A percentile compares a stretch with the other conserved stretches of the same genome.
Conservation (phyloP, 441 rosid species). For the Eruca vesicaria region DNA sequence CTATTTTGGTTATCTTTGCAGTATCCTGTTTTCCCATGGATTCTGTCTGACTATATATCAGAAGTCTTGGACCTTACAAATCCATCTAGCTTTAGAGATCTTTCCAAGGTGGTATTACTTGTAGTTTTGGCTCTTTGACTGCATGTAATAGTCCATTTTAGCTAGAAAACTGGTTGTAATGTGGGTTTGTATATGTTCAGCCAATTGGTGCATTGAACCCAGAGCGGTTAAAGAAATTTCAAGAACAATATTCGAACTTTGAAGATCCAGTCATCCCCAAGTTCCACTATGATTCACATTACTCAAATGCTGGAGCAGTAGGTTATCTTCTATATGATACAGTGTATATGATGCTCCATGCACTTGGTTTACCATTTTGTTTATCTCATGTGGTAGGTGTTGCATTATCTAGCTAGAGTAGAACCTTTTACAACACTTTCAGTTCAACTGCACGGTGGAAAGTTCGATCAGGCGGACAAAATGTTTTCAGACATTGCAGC, state of each 20-base stretch:
- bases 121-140: slow-evolving; percentile 7
- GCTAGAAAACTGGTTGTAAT: slow-evolving; percentile 17
- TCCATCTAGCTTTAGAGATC: slow-evolving; percentile 84
- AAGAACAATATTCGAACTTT: slow-evolving; percentile 88
- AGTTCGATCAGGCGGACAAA: slow-evolving; percentile 82
- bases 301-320: slow-evolving; percentile 93
- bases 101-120: slow-evolving; percentile 68
- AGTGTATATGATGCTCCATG: background rate
- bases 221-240: slow-evolving; percentile 73
- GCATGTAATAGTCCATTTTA: background rate
- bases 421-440: slow-evolving; percentile 92
- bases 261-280: too few relatives aligned
- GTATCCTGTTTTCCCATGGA: slow-evolving; percentile 99
- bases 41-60: slow-evolving; percentile 76
- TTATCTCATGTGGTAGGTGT: slow-evolving; percentile 56
- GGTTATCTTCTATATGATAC: slow-evolving; percentile 33
- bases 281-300: too few relatives aligned
- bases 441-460: slow-evolving; percentile 90
- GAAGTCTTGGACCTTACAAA: slow-evolving; percentile 69
- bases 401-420: slow-evolving; percentile 85
- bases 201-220: slow-evolving; percentile 90
- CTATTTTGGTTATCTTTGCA: slow-evolving; percentile 37
- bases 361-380: background rate
- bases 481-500: slow-evolving; percentile 87
- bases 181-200: slow-evolving; percentile 47